A percentile compares a stretch with the other conserved stretches of the same genome.
These are phyloP conservation scores for Penicillium desertorum DNA, from an alignment of 495 filamentous ascomycete genomes.

Conservation along the genomic window DNA sequence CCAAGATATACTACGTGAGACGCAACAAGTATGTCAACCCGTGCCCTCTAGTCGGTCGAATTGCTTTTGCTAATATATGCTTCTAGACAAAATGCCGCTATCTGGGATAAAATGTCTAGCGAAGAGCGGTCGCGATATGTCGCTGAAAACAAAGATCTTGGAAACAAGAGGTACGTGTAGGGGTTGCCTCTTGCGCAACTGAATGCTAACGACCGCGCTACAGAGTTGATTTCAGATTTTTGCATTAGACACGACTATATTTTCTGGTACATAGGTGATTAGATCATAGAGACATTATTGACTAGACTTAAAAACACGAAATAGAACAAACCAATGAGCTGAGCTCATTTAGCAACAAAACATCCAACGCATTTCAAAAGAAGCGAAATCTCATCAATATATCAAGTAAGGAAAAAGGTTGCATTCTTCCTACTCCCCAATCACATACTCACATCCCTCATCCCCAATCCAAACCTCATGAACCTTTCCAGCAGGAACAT, in stretches of 20 bases:
- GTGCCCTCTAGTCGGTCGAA: not conserved
- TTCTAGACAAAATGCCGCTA: conserved; percentile 40
- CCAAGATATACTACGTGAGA: conserved; percentile 63
- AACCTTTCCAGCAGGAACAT: conserved; percentile 67
- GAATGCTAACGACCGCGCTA: not conserved
- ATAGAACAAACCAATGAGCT: not conserved
- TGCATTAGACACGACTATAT: conserved; percentile 35
- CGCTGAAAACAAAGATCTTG: conserved; percentile 60
- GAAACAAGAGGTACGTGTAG: conserved; percentile 61
- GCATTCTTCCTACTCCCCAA: conserved; percentile 55
- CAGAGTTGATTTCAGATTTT: conserved; percentile 56
- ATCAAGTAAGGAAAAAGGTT: not conserved
- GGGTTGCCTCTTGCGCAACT: not conserved
- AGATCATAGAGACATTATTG: not conserved
- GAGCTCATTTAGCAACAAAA: conserved; percentile 11
- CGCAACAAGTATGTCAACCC: conserved; percentile 51
- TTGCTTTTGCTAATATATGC: not conserved
- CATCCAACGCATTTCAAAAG: not conserved
- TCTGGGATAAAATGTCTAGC: conserved; percentile 60
- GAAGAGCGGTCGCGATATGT: conserved; percentile 65
- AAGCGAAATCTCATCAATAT: too few relatives aligned
- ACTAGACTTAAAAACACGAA: not conserved
- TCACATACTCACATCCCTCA: conserved; percentile 80
- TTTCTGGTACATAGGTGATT: not conserved
- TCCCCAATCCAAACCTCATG: conserved; percentile 86